Percentiles rank a stretch among this genome's conserved stretches.
phyloP scores from a whole-genome alignment of 106 monocot genomes.

The Narthecium ossifragum region DNA sequence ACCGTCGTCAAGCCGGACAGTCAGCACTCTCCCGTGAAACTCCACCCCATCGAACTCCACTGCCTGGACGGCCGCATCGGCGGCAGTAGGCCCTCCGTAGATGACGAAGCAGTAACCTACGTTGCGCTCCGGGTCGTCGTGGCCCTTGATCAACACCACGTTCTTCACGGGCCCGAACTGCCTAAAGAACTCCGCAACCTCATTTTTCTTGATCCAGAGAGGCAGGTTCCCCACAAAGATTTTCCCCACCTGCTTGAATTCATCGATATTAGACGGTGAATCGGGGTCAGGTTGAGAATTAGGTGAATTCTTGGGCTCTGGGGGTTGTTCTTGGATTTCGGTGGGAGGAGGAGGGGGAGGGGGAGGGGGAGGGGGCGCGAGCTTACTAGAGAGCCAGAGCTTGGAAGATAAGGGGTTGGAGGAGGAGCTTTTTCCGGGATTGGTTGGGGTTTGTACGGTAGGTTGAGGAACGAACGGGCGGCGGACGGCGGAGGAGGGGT shows the following conservation, averaged over 20 bases:
- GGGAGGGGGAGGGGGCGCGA: conserved; percentile 56
- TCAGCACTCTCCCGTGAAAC: conserved; percentile 70
- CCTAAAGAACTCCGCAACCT: conserved; percentile 78
- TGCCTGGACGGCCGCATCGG: conserved; percentile 55
- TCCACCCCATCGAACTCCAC: conserved; percentile 88
- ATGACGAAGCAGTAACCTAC: conserved; percentile 86
- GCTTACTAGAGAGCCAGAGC: conserved; percentile 78
- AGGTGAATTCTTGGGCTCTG: not conserved
- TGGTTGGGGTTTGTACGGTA: not conserved
- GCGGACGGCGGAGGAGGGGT: conserved; percentile 13
- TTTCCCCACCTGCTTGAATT: conserved; percentile 63
- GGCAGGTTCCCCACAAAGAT: conserved; percentile 90
- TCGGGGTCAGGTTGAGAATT: no score
- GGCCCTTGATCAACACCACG: conserved; percentile 68
- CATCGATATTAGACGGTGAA: not conserved
- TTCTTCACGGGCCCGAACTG: conserved; percentile 91
- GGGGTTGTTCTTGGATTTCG: not conserved
- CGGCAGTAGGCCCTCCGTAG: conserved; percentile 74
- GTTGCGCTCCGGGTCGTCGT: conserved; percentile 81
- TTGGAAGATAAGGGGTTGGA: conserved; percentile 63
- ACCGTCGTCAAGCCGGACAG: conserved; percentile 79
- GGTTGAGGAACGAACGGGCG: conserved; percentile 15
- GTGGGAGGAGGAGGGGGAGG: conserved; percentile 16
- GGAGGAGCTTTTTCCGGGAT: not conserved
- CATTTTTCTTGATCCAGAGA: conserved; percentile 86